These are phyloP conservation scores for Waltergamsia citrina DNA, from an alignment of 2,329 filamentous ascomycete species.

Conservation along the genomic window DNA sequence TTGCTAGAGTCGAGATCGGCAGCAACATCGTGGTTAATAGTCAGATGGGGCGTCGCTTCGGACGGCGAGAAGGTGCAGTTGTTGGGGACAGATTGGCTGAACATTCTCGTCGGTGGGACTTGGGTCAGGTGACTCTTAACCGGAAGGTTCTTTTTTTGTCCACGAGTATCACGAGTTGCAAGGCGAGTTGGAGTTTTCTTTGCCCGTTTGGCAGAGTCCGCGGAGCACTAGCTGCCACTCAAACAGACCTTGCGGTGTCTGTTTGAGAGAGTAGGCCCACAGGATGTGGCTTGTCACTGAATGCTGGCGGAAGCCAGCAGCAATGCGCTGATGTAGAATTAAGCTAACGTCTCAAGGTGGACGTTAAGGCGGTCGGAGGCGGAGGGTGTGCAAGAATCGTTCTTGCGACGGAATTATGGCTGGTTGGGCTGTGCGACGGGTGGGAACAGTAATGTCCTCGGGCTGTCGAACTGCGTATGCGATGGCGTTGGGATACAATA, in stretches of 20 bases:
- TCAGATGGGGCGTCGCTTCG: slow-evolving; percentile 78
- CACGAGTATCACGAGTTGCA: too few species aligned
- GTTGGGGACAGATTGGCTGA: slow-evolving; percentile 69
- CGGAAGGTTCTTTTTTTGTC: too few species aligned
- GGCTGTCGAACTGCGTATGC: too few species aligned
- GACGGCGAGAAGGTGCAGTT: slow-evolving; percentile 78
- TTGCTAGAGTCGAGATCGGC: slow-evolving; percentile 89
- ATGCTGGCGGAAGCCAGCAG: slow-evolving; percentile 85
- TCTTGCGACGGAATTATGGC: slow-evolving; percentile 83
- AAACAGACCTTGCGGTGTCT: slow-evolving; percentile 93
- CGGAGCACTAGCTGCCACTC: slow-evolving; percentile 96
- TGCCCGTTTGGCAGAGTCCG: slow-evolving; percentile 42
- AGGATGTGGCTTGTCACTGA: slow-evolving; percentile 50
- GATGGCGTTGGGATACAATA: too few species aligned
- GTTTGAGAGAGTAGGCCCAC: slow-evolving; percentile 98
- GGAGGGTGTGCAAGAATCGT: slow-evolving; percentile 73
- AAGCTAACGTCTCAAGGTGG: slow-evolving; percentile 52
- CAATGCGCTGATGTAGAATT: slow-evolving; percentile 36
- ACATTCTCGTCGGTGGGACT: slow-evolving; percentile 48
- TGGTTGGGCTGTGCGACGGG: too few species aligned
- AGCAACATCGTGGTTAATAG: slow-evolving; percentile 92
- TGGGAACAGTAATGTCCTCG: too few species aligned
- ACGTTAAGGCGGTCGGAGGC: slow-evolving; percentile 88
- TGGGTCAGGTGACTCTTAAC: too few species aligned
- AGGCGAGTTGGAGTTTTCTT: too few species aligned